Evolutionary conservation across 345 rosid genomes (phyloP), one percentile per base, ranked within the genome.

Genomic region (Melaleuca quinquenervia): DNA sequence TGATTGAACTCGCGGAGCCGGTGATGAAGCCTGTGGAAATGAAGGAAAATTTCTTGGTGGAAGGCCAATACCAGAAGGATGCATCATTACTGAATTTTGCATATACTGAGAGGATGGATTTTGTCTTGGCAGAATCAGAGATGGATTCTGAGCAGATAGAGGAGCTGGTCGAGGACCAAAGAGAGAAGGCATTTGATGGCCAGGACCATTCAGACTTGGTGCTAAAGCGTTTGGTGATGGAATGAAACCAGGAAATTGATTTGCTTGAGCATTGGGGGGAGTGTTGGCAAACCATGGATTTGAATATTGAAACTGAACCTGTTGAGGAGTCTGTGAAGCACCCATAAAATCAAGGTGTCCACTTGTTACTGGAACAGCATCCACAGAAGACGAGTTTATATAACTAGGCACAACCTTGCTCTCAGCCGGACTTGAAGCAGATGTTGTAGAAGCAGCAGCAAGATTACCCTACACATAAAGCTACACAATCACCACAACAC

Each of bases 401-500:
- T 92, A 93, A 82, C 88, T 85, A 82, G 52, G 87, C 87, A 50
- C 86, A 82, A 85, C 84, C 83, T 87, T 87, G 88, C 88, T 87
- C 60, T 90, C 94, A 60, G 90, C 94, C 24, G 93, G 87, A 84
- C 56, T 86, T 2, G 87, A 87, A 87, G 89, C 82, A 36, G 93
- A 55, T 48, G 83, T 52, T 16, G 88, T 85, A 45, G 91, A 88
- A 90, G 84, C 86, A 86, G 92, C 85, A 85, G 87, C 94, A 85
- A 91, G 85, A 90, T 93, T 96, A 87, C 89, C 98, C 99, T 96
- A 80, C 62, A 62, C 52, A 54, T 64, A 64, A 32, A 64, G 78
- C 12, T 32, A 64, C 36, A 64, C 11, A 32, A 64, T 64, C 24
- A 64, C 76, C 45, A 32, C 45, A 16, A 32, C 78, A 64, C 78